Percentiles rank a stretch among this genome's conserved stretches.
Evolutionary conservation across 2,329 filamentous ascomycete species (phyloP).

Genomic region (Hymenoscyphus occultus): DNA sequence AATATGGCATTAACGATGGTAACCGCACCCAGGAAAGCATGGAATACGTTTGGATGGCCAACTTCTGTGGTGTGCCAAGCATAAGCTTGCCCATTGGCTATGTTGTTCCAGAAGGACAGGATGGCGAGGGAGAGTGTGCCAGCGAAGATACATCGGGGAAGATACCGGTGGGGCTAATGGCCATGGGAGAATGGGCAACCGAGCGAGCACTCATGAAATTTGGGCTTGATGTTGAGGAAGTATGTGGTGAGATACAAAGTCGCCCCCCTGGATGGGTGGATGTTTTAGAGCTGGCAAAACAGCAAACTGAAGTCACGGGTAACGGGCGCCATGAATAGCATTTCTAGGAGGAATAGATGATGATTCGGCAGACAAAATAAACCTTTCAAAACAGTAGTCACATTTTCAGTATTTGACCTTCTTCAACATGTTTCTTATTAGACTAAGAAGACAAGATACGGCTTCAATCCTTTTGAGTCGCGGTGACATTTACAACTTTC

Average conservation of each 20-base stretch:
- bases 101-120: constrained; percentile 35
- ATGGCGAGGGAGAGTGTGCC: constrained; percentile 21
- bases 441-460: too few relatives aligned
- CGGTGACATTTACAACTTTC: too few relatives aligned
- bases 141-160: constrained; percentile 46
- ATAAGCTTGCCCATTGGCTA: constrained; percentile 42
- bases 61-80: constrained; percentile 66
- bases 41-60: constrained; percentile 82
- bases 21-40: constrained; percentile 71
- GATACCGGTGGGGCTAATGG: constrained; percentile 59
- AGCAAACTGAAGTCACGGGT: neutral
- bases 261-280: neutral
- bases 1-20: constrained; percentile 70
- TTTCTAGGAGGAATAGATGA: too few relatives aligned
- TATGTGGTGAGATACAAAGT: neutral
- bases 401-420: too few relatives aligned
- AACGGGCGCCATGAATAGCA: too few relatives aligned
- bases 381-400: too few relatives aligned
- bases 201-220: constrained; percentile 61
- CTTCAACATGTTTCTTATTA: too few relatives aligned
- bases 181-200: constrained; percentile 62
- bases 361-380: too few relatives aligned
- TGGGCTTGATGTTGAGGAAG: constrained; percentile 52
- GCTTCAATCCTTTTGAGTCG: too few relatives aligned
- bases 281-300: neutral